Evolutionary conservation across 73 alveolate genomes (phyloP).

Genomic region (Paramecium sonneborni): DNA sequence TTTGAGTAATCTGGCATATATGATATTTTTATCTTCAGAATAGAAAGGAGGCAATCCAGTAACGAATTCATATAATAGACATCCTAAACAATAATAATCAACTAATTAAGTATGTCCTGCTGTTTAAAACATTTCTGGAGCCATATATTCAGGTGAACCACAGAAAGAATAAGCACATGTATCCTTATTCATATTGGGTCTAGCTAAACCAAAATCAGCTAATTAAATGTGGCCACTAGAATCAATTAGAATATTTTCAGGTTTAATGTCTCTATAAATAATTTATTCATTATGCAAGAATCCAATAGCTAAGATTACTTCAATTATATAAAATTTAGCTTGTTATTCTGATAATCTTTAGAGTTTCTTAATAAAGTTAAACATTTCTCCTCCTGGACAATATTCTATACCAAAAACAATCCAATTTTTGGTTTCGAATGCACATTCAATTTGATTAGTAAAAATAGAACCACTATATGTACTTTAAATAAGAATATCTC

Average conservation of each 20-base stretch:
- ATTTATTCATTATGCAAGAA: slow-evolving; percentile 72
- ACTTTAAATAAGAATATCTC: slow-evolving; percentile 47
- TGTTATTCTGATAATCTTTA: slow-evolving; percentile 65
- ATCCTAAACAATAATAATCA: slow-evolving; percentile 75
- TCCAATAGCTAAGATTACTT: slow-evolving; percentile 60
- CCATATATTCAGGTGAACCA: slow-evolving; percentile 77
- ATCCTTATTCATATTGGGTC: slow-evolving; percentile 46
- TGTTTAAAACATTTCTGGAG: slow-evolving; percentile 74
- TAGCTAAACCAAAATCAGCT: slow-evolving; percentile 91
- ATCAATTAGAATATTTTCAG: slow-evolving; percentile 82
- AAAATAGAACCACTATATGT: slow-evolving; percentile 21
- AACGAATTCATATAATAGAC: slow-evolving; percentile 71
- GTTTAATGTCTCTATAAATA: slow-evolving; percentile 86
- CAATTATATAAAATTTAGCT: slow-evolving; percentile 67
- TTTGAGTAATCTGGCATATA: slow-evolving; percentile 10
- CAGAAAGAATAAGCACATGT: slow-evolving; percentile 66
- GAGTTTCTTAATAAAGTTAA: slow-evolving; percentile 75
- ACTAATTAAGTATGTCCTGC: slow-evolving; percentile 67
- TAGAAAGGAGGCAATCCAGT: slow-evolving; percentile 78
- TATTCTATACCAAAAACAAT: slow-evolving; percentile 73
- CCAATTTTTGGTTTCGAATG: slow-evolving; percentile 61
- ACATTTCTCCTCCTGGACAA: slow-evolving; percentile 91
- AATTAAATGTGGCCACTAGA: slow-evolving; percentile 83
- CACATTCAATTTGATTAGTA: slow-evolving; percentile 48
- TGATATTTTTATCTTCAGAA: slow-evolving; percentile 60